phyloP scores from a whole-genome alignment of 768 basidiomycete species.

The Phlegmacium glaucopus region DNA sequence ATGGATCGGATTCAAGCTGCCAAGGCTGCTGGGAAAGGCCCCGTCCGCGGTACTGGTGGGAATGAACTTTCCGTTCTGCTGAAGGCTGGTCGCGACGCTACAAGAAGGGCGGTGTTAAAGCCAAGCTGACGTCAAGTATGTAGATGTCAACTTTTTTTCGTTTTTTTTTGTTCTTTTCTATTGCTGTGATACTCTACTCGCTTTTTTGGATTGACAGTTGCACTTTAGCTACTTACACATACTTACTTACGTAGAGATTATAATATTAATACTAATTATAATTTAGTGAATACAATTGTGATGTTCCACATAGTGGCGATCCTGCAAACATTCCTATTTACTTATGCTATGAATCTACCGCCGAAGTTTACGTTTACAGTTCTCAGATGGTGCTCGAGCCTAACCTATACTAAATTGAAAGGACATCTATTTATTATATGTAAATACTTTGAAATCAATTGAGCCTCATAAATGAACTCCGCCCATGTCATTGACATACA shows the following conservation, averaged over 20 bases:
- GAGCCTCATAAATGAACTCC: too few species aligned
- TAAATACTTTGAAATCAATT: too few species aligned
- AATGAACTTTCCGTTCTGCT: conserved; percentile 78
- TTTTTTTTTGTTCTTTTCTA: too few species aligned
- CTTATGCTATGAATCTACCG: conserved; percentile 8
- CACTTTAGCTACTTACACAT: conserved; percentile 12
- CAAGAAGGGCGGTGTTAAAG: conserved; percentile 56
- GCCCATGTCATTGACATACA: too few species aligned
- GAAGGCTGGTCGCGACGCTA: conserved; percentile 90
- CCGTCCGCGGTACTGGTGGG: conserved; percentile 84
- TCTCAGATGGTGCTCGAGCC: conserved; percentile 16
- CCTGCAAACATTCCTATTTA: not conserved
- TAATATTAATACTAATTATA: conserved; percentile 4
- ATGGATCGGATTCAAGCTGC: conserved; percentile 43
- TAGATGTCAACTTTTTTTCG: conserved; percentile 10
- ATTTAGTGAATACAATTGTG: conserved; percentile 1
- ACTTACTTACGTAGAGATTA: conserved; percentile 4
- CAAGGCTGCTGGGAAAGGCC: conserved; percentile 40
- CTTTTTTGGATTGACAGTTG: conserved; percentile 13
- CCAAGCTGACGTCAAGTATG: conserved; percentile 23
- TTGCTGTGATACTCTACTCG: conserved; percentile 14
- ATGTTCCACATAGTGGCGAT: conserved; percentile 5
- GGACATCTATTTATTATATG: too few species aligned
- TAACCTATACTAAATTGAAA: not conserved
- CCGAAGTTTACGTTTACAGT: conserved; percentile 21